A percentile compares a stretch with the other conserved stretches of the same genome.
These are phyloP conservation scores for Choiromyces venosus DNA, from an alignment of 495 filamentous ascomycete genomes.

Conservation along the genomic window DNA sequence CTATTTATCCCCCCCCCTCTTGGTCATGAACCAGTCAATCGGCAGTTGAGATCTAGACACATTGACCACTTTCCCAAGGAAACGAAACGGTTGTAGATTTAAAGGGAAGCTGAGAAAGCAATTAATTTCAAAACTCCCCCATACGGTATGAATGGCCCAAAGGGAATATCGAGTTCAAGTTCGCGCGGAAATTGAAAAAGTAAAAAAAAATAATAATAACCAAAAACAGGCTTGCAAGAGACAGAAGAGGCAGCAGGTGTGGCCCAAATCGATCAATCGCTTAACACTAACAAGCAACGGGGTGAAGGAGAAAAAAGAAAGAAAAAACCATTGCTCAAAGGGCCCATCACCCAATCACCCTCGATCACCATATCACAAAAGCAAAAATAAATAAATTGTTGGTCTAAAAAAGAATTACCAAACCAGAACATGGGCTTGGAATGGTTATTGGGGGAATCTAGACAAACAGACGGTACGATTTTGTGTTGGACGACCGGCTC, in stretches of 20 bases:
- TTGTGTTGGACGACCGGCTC: background rate
- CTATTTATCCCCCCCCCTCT: background rate
- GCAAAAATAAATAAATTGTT: background rate
- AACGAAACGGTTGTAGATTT: constrained; percentile 37
- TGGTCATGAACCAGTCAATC: constrained; percentile 34
- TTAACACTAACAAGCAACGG: constrained; percentile 24
- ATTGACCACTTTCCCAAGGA: constrained; percentile 30
- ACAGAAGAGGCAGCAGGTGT: constrained; percentile 28
- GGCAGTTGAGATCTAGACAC: constrained; percentile 38
- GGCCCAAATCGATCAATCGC: constrained; percentile 3
- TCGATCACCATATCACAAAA: background rate
- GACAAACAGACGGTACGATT: background rate
- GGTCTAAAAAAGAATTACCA: background rate
- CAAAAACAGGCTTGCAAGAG: constrained; percentile 15
- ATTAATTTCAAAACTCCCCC: constrained; percentile 7
- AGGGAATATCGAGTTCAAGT: background rate
- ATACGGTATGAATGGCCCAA: background rate
- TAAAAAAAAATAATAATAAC: constrained; percentile 15
- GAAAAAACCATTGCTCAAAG: constrained; percentile 12
- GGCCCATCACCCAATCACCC: too few species aligned
- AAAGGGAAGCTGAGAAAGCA: constrained; percentile 28
- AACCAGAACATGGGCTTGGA: background rate
- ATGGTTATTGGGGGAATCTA: background rate
- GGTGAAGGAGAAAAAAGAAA: constrained; percentile 22
- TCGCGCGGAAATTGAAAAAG: constrained; percentile 12